Conservation (phyloP, 345 rosid species). For the Eutrema yunnanense region DNA sequence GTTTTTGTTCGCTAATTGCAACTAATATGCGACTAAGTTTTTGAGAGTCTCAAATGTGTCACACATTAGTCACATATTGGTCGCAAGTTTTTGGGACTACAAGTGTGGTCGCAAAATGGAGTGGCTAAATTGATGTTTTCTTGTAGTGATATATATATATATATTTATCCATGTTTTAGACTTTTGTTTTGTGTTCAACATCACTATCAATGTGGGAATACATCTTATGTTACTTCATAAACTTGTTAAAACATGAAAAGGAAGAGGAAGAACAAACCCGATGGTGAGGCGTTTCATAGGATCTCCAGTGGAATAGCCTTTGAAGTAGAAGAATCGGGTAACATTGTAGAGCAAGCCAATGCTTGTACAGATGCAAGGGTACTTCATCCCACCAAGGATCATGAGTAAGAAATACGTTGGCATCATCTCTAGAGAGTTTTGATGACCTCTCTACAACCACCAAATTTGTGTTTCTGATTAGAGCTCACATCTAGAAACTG, state of each 20-base stretch:
- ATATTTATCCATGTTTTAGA: too few species aligned
- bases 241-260: neutral
- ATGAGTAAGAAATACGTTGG: conserved; percentile 67
- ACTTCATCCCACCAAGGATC: conserved; percentile 71
- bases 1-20: too few species aligned
- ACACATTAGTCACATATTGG: too few species aligned
- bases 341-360: conserved; percentile 49
- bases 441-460: conserved; percentile 66
- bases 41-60: too few species aligned
- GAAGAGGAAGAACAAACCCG: conserved; percentile 43
- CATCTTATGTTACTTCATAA: too few species aligned
- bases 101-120: too few species aligned
- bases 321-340: conserved; percentile 72
- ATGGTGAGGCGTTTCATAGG: conserved; percentile 67
- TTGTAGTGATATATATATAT: too few species aligned
- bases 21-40: too few species aligned
- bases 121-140: too few species aligned
- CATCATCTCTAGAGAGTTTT: conserved; percentile 85
- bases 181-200: too few species aligned
- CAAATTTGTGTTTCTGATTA: neutral
- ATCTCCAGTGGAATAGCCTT: conserved; percentile 80
- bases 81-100: too few species aligned
- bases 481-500: neutral
- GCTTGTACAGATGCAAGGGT: conserved; percentile 51
- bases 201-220: too few species aligned